phyloP scores from a whole-genome alignment of 371 early-diverging fungal species.

The Mucor sp. region DNA sequence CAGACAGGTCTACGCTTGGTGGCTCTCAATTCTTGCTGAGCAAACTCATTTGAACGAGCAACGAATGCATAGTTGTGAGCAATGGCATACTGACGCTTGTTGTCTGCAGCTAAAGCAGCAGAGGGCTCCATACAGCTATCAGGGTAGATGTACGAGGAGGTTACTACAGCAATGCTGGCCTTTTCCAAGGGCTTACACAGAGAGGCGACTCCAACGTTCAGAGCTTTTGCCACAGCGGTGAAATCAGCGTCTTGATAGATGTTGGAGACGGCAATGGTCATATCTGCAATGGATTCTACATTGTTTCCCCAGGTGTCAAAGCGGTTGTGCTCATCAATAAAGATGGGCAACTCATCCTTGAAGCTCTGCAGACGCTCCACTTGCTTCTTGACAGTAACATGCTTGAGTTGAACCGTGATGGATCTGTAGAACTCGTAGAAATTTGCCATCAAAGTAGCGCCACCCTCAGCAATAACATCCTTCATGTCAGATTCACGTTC shows the following conservation, averaged over 20 bases:
- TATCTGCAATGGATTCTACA: constrained; percentile 27
- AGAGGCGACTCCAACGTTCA: constrained; percentile 5
- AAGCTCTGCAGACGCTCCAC: constrained; percentile 7
- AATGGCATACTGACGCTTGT: constrained; percentile 59
- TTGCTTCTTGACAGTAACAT: constrained; percentile 10
- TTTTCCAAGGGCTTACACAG: constrained; percentile 27
- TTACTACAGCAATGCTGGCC: constrained; percentile 47
- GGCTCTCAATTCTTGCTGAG: constrained; percentile 49
- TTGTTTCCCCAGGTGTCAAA: constrained; percentile 35
- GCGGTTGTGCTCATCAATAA: constrained; percentile 26
- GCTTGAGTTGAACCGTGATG: constrained; percentile 17
- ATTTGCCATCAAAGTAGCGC: constrained; percentile 22
- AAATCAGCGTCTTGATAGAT: constrained; percentile 42
- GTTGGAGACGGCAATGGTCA: constrained; percentile 25
- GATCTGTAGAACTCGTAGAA: constrained; percentile 35
- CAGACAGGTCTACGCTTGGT: constrained; percentile 53
- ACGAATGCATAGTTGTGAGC: constrained; percentile 64
- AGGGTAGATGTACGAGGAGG: constrained; percentile 55
- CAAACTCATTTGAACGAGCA: constrained; percentile 62
- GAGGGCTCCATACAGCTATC: constrained; percentile 62
- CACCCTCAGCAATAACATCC: constrained; percentile 2
- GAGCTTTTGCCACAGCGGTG: constrained; percentile 8
- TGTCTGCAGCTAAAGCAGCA: constrained; percentile 49
- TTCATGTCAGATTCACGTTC: constrained; percentile 6
- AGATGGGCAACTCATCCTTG: constrained; percentile 10